Conservation (phyloP, 768 basidiomycete genomes). For the Lentinula sp. region DNA sequence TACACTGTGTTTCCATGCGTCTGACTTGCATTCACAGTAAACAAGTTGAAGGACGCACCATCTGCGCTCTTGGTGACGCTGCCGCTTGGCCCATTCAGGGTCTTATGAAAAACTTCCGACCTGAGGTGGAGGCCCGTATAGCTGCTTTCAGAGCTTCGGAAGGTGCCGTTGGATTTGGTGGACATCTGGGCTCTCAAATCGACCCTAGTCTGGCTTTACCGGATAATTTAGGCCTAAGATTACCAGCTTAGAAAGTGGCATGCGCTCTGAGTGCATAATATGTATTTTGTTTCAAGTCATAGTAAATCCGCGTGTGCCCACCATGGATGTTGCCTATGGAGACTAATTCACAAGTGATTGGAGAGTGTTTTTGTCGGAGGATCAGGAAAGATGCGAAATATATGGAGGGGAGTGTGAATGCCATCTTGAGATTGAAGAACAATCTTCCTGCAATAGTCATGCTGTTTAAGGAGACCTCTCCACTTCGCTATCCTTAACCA, state of each 20-base stretch:
- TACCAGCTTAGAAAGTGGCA: constrained; percentile 17
- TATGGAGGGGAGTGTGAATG: not conserved
- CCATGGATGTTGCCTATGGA: too few species aligned
- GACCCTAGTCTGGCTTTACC: constrained; percentile 67
- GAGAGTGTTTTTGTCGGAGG: not conserved
- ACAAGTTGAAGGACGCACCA: constrained; percentile 95
- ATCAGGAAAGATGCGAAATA: not conserved
- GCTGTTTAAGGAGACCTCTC: not conserved
- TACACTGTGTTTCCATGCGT: not conserved
- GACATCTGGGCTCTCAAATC: constrained; percentile 60
- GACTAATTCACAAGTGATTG: too few species aligned
- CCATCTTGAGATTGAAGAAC: not conserved
- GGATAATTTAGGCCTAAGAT: constrained; percentile 63
- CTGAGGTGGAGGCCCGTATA: constrained; percentile 88
- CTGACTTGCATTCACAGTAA: constrained; percentile 42
- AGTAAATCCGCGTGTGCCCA: too few species aligned
- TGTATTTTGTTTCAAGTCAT: too few species aligned
- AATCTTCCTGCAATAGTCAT: not conserved
- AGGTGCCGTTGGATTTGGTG: constrained; percentile 87
- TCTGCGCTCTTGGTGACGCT: constrained; percentile 95
- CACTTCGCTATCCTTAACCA: not conserved
- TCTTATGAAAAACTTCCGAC: constrained; percentile 95
- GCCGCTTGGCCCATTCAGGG: constrained; percentile 99
- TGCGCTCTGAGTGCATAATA: not conserved
- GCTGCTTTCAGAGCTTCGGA: constrained; percentile 65